Conservation (phyloP, 2,329 filamentous ascomycete species). For the Neofusicoccum laricinum region DNA sequence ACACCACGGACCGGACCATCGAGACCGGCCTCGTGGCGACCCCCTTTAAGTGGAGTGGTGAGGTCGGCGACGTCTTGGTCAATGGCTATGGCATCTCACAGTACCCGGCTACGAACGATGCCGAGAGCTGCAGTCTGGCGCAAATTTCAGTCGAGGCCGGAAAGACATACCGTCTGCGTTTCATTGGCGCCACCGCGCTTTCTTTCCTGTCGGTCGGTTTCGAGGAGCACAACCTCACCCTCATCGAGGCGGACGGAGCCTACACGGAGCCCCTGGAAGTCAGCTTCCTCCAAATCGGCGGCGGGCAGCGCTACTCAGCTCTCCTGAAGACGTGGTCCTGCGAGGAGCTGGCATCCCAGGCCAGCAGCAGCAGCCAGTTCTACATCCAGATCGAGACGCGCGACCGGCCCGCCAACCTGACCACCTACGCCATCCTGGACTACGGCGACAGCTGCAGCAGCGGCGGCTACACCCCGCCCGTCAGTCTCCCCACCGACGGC, state of each 20-base stretch:
- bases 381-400: slow-evolving; percentile 50
- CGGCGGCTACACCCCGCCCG: neutral
- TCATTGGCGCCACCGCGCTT: slow-evolving; percentile 57
- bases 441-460: slow-evolving; percentile 30
- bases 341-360: slow-evolving; percentile 38
- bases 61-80: slow-evolving; percentile 55
- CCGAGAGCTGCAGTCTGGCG: slow-evolving; percentile 42
- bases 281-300: slow-evolving; percentile 53
- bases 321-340: slow-evolving; percentile 53
- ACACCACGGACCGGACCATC: slow-evolving; percentile 52
- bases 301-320: slow-evolving; percentile 60
- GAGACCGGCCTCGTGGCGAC: slow-evolving; percentile 47
- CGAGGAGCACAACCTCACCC: slow-evolving; percentile 55
- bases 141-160: slow-evolving; percentile 59
- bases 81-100: slow-evolving; percentile 53
- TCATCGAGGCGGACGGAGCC: slow-evolving; percentile 58
- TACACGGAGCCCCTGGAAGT: slow-evolving; percentile 51
- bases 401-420: slow-evolving; percentile 46
- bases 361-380: slow-evolving; percentile 37
- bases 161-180: slow-evolving; percentile 60
- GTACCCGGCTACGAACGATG: slow-evolving; percentile 25
- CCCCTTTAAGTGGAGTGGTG: slow-evolving; percentile 59
- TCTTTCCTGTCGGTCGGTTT: slow-evolving; percentile 51
- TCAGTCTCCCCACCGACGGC: too few species aligned
- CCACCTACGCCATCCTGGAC: slow-evolving; percentile 50